Conservation (phyloP, 1,284 basidiomycete species). For the Ganoderma resinaceum region DNA sequence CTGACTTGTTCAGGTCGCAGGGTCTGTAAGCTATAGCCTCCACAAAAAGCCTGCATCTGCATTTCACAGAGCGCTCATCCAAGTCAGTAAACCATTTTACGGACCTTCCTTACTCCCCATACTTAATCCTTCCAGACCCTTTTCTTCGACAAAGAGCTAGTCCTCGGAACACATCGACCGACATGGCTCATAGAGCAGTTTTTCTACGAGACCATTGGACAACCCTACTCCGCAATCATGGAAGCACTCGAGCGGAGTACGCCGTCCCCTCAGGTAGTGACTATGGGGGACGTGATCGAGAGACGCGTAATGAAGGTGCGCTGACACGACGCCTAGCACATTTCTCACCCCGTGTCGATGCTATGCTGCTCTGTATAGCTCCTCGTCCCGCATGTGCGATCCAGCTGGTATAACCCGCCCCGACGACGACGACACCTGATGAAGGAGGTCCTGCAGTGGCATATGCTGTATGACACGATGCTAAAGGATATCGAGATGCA, state of each 20-base stretch:
- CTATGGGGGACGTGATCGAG: slow-evolving; percentile 55
- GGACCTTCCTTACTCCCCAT: not conserved
- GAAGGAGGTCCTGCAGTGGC: slow-evolving; percentile 71
- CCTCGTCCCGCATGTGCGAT: slow-evolving; percentile 61
- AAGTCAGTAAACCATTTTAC: slow-evolving; percentile 47
- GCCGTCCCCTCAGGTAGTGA: slow-evolving; percentile 41
- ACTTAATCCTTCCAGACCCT: slow-evolving; percentile 49
- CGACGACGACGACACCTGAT: slow-evolving; percentile 69
- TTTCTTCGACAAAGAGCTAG: slow-evolving; percentile 62
- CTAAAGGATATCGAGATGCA: slow-evolving; percentile 45
- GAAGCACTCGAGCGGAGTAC: slow-evolving; percentile 47
- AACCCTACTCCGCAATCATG: slow-evolving; percentile 54
- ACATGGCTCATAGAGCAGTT: slow-evolving; percentile 71
- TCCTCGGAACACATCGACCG: slow-evolving; percentile 59
- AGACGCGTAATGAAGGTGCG: slow-evolving; percentile 60
- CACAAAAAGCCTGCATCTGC: slow-evolving; percentile 50
- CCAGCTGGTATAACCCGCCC: slow-evolving; percentile 71
- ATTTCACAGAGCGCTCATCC: slow-evolving; percentile 66
- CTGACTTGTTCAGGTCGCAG: slow-evolving; percentile 50
- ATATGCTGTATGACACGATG: slow-evolving; percentile 58
- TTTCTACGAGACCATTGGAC: slow-evolving; percentile 67
- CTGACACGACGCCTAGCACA: slow-evolving; percentile 1
- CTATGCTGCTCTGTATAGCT: slow-evolving; percentile 48
- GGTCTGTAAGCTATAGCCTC: slow-evolving; percentile 54
- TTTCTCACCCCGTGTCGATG: not conserved